phyloP scores from a whole-genome alignment of 2,329 filamentous ascomycete genomes.

The Monilinia laxa region DNA sequence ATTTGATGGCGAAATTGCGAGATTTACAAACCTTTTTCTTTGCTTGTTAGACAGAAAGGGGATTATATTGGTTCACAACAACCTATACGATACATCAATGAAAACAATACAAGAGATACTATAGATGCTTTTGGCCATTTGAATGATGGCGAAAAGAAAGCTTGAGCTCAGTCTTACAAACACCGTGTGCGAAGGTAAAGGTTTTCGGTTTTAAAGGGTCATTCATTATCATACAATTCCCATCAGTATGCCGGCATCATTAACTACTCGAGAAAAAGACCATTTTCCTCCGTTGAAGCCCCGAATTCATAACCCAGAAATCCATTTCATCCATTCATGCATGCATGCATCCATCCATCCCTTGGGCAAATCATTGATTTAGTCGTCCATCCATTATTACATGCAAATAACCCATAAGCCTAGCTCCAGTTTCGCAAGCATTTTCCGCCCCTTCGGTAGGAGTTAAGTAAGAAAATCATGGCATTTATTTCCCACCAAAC shows the following conservation, averaged over 20 bases:
- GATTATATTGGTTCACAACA: conserved; percentile 12
- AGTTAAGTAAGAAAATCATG: not conserved
- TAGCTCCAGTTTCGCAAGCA: no score
- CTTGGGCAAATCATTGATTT: not conserved
- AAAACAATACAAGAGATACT: not conserved
- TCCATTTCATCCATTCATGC: not conserved
- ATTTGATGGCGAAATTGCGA: conserved; percentile 11
- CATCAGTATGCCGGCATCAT: conserved; percentile 12
- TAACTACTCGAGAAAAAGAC: conserved; percentile 4
- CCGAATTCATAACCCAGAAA: not conserved
- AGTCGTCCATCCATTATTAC: not conserved
- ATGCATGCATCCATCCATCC: conserved; percentile 6
- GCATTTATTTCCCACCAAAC: conserved; percentile 67
- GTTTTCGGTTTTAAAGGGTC: not conserved
- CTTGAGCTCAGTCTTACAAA: no score
- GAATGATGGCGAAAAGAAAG: not conserved
- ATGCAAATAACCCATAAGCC: not conserved
- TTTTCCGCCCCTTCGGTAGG: no score
- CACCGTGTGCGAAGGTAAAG: not conserved
- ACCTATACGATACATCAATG: not conserved
- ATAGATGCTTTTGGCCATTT: not conserved
- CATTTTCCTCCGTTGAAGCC: not conserved
- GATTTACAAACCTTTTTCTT: not conserved
- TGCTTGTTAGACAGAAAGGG: not conserved
- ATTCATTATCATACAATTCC: conserved; percentile 19